These are phyloP conservation scores for Leccinum obscurum DNA, from an alignment of 768 basidiomycete species.

Conservation along the genomic window DNA sequence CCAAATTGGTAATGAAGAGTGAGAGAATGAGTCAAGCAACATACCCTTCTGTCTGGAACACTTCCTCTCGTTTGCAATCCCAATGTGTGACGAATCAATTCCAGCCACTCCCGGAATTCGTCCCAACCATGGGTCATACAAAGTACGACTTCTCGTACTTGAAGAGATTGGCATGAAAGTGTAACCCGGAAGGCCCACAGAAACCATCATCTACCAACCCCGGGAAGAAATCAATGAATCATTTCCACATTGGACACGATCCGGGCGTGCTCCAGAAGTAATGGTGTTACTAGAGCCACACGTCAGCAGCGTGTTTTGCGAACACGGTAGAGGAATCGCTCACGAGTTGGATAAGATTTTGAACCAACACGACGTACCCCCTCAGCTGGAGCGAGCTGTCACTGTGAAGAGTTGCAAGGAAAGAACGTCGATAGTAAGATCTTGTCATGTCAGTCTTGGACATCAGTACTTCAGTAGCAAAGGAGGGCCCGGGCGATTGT, in stretches of 20 bases:
- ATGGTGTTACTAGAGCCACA: too few relatives aligned
- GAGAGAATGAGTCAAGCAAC: not conserved
- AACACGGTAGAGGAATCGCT: not conserved
- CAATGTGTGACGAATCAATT: constrained; percentile 14
- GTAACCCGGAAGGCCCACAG: constrained; percentile 17
- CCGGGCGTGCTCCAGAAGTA: not conserved
- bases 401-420: too few relatives aligned
- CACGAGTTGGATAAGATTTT: constrained; percentile 23
- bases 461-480: too few relatives aligned
- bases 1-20: not conserved
- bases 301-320: not conserved
- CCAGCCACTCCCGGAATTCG: constrained; percentile 20
- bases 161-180: constrained; percentile 26
- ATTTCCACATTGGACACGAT: too few relatives aligned
- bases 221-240: too few relatives aligned
- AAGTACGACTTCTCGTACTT: constrained; percentile 23
- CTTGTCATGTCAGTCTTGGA: too few relatives aligned
- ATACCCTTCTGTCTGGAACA: constrained; percentile 11
- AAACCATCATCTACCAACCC: constrained; percentile 8
- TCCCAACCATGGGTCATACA: constrained; percentile 11
- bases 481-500: too few relatives aligned
- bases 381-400: too few relatives aligned
- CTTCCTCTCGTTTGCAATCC: constrained; percentile 20
- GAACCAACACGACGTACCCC: constrained; percentile 22
- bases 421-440: too few relatives aligned